Evolutionary conservation across 352 stramenopile species (phyloP).

Genomic region (Pythium utonaiense): DNA sequence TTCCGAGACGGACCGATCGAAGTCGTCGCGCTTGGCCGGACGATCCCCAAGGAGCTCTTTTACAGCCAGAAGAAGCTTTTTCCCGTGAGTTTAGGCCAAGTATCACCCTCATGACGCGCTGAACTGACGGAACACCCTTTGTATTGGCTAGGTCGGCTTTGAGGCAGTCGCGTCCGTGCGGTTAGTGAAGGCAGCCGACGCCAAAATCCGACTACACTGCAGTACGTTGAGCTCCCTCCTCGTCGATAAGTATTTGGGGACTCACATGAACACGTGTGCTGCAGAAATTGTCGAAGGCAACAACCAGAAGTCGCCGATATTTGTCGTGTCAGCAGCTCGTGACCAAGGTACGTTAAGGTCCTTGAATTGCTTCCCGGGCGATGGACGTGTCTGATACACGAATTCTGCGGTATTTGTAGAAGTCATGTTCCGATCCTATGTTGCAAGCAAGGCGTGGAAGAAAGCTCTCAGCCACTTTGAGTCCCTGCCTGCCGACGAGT

Average conservation of each 20-base stretch:
- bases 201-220: slow-evolving; percentile 19
- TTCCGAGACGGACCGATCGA: slow-evolving; percentile 70
- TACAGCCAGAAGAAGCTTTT: slow-evolving; percentile 79
- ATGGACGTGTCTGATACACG: not conserved
- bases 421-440: slow-evolving; percentile 76
- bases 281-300: slow-evolving; percentile 72
- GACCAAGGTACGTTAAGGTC: slow-evolving; percentile 36
- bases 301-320: slow-evolving; percentile 78
- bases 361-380: not conserved
- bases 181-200: slow-evolving; percentile 13
- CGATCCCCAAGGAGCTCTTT: slow-evolving; percentile 62
- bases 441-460: slow-evolving; percentile 78
- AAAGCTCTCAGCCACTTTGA: slow-evolving; percentile 76
- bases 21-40: slow-evolving; percentile 41
- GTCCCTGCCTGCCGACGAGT: slow-evolving; percentile 45
- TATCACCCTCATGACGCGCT: too few species aligned
- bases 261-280: not conserved
- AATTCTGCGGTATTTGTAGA: slow-evolving; percentile 25
- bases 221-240: slow-evolving; percentile 15
- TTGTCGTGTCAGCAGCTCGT: slow-evolving; percentile 60
- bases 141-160: slow-evolving; percentile 13
- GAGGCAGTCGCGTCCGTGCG: slow-evolving; percentile 13
- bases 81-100: slow-evolving; percentile 46
- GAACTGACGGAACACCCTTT: too few species aligned
- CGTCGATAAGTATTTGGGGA: too few species aligned